Evolutionary conservation across 306 rosid species (phyloP).

Genomic region (Clitoria ternatea): DNA sequence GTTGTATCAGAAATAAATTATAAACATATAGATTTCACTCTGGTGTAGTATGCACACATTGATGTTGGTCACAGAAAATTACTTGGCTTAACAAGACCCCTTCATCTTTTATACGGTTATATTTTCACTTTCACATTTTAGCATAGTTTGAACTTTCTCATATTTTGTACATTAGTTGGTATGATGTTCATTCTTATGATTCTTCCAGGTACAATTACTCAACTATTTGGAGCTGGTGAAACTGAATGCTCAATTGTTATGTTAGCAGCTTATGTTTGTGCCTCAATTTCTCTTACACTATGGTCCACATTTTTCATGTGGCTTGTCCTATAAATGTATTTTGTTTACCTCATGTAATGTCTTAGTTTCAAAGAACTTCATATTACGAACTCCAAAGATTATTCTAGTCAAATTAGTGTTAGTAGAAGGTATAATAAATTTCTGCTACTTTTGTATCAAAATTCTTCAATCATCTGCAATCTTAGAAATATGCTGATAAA

Average conservation of each 20-base stretch:
- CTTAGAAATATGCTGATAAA: not conserved
- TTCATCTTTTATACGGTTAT: not conserved
- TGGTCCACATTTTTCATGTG: slow-evolving; percentile 33
- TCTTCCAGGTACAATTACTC: slow-evolving; percentile 33
- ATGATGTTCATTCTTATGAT: not conserved
- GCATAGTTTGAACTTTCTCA: not conserved
- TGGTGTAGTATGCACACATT: not conserved
- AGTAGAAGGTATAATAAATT: not conserved
- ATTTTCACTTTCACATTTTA: not conserved
- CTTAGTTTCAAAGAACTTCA: not conserved
- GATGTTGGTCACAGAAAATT: not conserved
- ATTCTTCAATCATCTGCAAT: not conserved
- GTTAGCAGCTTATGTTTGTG: slow-evolving; percentile 34
- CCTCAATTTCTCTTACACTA: slow-evolving; percentile 27
- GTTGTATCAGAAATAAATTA: not conserved
- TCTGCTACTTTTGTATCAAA: not conserved
- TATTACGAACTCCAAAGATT: not conserved
- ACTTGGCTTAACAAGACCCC: not conserved
- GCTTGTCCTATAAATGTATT: slow-evolving; percentile 18
- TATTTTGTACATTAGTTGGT: not conserved
- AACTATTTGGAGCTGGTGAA: slow-evolving; percentile 27
- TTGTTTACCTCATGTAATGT: not conserved
- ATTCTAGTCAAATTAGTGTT: not conserved
- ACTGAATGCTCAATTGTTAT: slow-evolving; percentile 36
- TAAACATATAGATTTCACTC: not conserved